Percentiles rank a stretch among this genome's conserved stretches.
Evolutionary conservation across 164 flowering plant species (phyloP).

Genomic region (Taxillus chinensis): DNA sequence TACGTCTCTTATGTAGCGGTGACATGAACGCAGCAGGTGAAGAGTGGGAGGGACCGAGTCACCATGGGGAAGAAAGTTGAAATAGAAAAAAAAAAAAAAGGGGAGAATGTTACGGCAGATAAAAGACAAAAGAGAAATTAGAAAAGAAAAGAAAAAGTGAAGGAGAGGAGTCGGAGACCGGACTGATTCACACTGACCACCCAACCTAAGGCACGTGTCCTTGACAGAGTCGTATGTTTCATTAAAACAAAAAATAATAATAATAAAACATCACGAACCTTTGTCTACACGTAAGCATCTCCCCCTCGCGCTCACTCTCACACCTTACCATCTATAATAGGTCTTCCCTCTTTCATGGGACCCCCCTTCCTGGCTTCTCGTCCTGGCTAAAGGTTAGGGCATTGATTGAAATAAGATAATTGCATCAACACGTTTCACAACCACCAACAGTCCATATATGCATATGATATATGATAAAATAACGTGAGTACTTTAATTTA

Average conservation of each 20-base stretch:
- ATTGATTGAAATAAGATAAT: constrained; percentile 18
- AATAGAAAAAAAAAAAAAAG: no score
- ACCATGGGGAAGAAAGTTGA: no score
- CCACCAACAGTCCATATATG: neutral
- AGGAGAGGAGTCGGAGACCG: neutral
- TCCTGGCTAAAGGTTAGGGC: constrained; percentile 3
- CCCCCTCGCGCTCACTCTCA: no score
- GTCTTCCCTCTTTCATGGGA: neutral
- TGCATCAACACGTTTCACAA: constrained; percentile 22
- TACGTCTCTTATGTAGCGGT: no score
- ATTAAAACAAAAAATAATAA: neutral
- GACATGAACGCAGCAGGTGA: no score
- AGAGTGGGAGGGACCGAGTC: no score
- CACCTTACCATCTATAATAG: neutral
- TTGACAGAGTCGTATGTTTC: neutral
- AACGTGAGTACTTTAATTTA: no score
- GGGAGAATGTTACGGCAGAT: no score
- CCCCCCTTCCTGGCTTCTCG: neutral
- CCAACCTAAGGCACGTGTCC: neutral
- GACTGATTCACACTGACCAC: neutral
- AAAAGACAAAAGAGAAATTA: neutral
- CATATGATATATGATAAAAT: no score
- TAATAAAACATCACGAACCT: neutral
- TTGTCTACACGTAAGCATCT: constrained; percentile 2
- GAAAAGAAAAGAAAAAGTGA: no score